A percentile compares a stretch with the other conserved stretches of the same genome.
Conservation (phyloP, 345 rosid species). For the Combretum micranthum region DNA sequence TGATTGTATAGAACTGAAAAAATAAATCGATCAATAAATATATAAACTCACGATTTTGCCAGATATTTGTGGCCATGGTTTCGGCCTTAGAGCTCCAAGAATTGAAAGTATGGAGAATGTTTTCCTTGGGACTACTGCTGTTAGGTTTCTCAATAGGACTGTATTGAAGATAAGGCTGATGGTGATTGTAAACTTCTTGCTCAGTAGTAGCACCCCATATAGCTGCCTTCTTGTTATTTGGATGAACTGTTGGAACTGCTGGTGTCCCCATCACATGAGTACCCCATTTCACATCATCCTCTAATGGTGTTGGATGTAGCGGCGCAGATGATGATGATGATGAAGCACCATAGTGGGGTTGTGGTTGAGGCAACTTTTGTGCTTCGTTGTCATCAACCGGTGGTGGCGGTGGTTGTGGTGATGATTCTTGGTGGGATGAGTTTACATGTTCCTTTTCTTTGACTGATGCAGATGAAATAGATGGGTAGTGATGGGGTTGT, state of each 20-base stretch:
- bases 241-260: conserved; percentile 44
- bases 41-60: conserved; percentile 38
- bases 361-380: too few relatives aligned
- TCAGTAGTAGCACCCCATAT: conserved; percentile 32
- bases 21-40: too few relatives aligned
- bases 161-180: conserved; percentile 42
- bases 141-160: conserved; percentile 32
- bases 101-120: conserved; percentile 39
- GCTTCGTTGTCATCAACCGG: background rate
- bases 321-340: conserved; percentile 14
- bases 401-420: background rate
- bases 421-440: background rate
- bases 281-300: conserved; percentile 39
- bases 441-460: background rate
- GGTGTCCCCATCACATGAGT: conserved; percentile 52
- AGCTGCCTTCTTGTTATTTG: conserved; percentile 57
- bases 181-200: conserved; percentile 19
- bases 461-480: background rate
- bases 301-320: conserved; percentile 1
- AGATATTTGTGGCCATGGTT: conserved; percentile 39
- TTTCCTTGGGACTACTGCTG: conserved; percentile 34
- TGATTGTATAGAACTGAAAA: too few relatives aligned
- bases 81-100: conserved; percentile 49
- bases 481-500: conserved; percentile 1
- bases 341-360: background rate